Evolutionary conservation across 2,329 filamentous ascomycete species (phyloP).

Genomic region (Fusarium sp.): DNA sequence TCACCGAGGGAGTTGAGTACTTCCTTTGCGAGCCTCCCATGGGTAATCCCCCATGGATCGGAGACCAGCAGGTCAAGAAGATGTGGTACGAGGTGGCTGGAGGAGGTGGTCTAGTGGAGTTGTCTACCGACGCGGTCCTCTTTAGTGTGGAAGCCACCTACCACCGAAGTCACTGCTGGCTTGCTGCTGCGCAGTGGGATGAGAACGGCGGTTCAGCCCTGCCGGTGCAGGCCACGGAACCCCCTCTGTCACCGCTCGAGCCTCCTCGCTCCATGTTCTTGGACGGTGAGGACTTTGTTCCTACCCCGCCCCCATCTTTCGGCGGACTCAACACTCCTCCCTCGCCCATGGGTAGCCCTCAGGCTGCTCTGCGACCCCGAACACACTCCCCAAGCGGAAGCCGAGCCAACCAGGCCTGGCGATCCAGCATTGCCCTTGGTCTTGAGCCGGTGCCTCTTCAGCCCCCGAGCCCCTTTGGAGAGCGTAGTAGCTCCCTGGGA

Average conservation of each 20-base stretch:
- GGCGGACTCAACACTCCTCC: slow-evolving; percentile 42
- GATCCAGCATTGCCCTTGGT: slow-evolving; percentile 58
- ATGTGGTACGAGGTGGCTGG: slow-evolving; percentile 83
- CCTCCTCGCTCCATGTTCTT: slow-evolving; percentile 53
- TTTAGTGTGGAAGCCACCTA: slow-evolving; percentile 72
- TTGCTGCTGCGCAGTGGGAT: slow-evolving; percentile 64
- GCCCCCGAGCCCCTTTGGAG: slow-evolving; percentile 48
- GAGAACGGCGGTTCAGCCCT: slow-evolving; percentile 45
- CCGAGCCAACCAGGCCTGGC: slow-evolving; percentile 49
- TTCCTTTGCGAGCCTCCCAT: slow-evolving; percentile 83
- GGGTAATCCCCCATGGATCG: slow-evolving; percentile 79
- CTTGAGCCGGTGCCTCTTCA: slow-evolving; percentile 57
- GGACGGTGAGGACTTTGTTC: slow-evolving; percentile 43
- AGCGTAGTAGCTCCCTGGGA: slow-evolving; percentile 52
- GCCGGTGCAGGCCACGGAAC: slow-evolving; percentile 44
- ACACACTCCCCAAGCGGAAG: slow-evolving; percentile 53
- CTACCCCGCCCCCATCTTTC: slow-evolving; percentile 36
- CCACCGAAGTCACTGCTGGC: slow-evolving; percentile 68
- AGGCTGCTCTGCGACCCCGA: slow-evolving; percentile 50
- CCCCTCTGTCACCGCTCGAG: slow-evolving; percentile 52
- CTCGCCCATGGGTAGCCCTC: slow-evolving; percentile 46
- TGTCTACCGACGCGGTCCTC: slow-evolving; percentile 69
- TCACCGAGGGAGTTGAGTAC: slow-evolving; percentile 80
- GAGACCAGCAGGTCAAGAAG: slow-evolving; percentile 71
- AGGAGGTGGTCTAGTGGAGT: slow-evolving; percentile 66